These are phyloP conservation scores for Volvariella volvacea DNA, from an alignment of 1,284 basidiomycete genomes.

Conservation along the genomic window DNA sequence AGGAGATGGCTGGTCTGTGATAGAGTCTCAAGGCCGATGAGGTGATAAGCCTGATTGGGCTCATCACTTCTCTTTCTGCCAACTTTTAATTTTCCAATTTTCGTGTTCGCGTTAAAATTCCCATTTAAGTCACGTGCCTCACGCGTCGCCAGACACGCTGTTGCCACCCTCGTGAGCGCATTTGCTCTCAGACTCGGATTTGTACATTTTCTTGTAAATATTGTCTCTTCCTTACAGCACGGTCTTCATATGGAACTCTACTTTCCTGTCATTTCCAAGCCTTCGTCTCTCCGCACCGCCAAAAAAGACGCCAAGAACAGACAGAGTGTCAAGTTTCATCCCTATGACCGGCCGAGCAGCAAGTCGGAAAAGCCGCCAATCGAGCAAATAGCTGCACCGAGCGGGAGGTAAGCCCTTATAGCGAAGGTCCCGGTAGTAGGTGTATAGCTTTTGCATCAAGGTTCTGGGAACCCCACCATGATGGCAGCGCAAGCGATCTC, in stretches of 20 bases:
- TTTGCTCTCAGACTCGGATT: neutral
- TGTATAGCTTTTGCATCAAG: neutral
- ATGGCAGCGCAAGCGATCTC: slow-evolving; percentile 10
- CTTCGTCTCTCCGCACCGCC: slow-evolving; percentile 12
- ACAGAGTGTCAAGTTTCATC: slow-evolving; percentile 16
- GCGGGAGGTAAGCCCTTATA: neutral
- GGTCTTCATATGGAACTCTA: slow-evolving; percentile 24
- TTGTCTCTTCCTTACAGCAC: slow-evolving; percentile 4
- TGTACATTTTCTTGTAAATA: slow-evolving; percentile 1
- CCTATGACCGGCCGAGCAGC: slow-evolving; percentile 12
- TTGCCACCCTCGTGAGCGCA: neutral
- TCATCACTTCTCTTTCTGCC: neutral
- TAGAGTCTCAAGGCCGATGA: slow-evolving; percentile 6
- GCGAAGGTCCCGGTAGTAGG: neutral
- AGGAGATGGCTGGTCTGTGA: neutral
- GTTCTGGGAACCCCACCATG: neutral
- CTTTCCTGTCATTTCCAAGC: slow-evolving; percentile 23
- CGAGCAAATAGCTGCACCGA: neutral
- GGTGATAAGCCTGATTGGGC: slow-evolving; percentile 8
- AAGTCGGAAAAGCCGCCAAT: neutral
- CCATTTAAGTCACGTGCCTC: neutral
- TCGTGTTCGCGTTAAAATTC: neutral
- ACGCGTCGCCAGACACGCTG: neutral
- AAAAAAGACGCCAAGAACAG: slow-evolving; percentile 12
- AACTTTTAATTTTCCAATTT: too few relatives aligned